Conservation (phyloP, 331 rosid genomes). For the Phaseolus coccineus region DNA sequence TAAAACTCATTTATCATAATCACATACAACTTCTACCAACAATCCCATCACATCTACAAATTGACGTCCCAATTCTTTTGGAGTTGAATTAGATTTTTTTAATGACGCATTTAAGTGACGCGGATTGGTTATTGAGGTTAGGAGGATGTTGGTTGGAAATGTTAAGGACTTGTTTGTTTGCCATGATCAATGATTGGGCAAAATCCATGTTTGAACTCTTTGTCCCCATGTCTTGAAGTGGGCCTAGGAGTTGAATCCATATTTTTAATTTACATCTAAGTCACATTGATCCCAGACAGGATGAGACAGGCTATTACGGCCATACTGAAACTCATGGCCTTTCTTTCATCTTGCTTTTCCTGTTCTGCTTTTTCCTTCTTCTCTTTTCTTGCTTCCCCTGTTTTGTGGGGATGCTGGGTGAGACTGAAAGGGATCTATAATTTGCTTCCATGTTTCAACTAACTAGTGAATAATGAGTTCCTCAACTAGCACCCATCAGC, state of each 20-base stretch:
- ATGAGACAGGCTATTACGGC: conserved; percentile 30
- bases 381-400: conserved; percentile 26
- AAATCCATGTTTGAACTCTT: conserved; percentile 47
- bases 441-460: conserved; percentile 29
- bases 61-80: conserved; percentile 25
- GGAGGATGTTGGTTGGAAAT: conserved; percentile 30
- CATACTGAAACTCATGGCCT: conserved; percentile 36
- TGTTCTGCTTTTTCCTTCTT: conserved; percentile 27
- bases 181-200: conserved; percentile 47
- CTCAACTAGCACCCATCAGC: conserved; percentile 4
- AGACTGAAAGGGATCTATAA: conserved; percentile 26
- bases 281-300: conserved; percentile 24
- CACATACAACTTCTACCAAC: neutral
- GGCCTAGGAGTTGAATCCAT: conserved; percentile 37
- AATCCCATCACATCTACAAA: neutral
- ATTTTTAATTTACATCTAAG: conserved; percentile 6
- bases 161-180: conserved; percentile 31
- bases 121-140: neutral
- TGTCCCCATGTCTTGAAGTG: conserved; percentile 42
- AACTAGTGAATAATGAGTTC: neutral
- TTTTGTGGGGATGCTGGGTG: conserved; percentile 28
- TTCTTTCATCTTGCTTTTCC: conserved; percentile 36
- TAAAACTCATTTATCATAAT: neutral
- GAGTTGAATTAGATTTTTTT: neutral
- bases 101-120: neutral